Evolutionary conservation across 202 grass and related monocot genomes (phyloP).

Genomic region (Alloteropsis angusta): DNA sequence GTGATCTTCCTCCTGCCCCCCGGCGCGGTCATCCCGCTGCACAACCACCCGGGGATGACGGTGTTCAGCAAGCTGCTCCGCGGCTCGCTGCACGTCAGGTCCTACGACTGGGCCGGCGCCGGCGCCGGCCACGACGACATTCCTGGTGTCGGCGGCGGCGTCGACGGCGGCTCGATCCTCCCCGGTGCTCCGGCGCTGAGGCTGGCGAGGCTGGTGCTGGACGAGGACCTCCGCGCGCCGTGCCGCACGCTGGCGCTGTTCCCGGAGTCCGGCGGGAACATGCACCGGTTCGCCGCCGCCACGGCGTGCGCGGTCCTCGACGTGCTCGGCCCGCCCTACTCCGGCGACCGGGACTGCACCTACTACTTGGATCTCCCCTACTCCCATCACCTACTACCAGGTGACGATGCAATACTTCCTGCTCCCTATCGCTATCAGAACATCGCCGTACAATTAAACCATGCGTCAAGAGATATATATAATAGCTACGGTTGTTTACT

Average conservation of each 20-base stretch:
- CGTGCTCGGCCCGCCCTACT: constrained; percentile 64
- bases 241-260: constrained; percentile 51
- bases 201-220: constrained; percentile 43
- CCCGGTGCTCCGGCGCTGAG: not conserved
- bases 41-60: constrained; percentile 78
- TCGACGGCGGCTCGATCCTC: not conserved
- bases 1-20: constrained; percentile 57
- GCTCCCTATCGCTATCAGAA: not conserved
- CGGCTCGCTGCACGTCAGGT: constrained; percentile 58
- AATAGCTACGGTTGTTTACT: too few species aligned
- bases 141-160: not conserved
- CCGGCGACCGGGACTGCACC: constrained; percentile 48
- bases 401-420: not conserved
- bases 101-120: constrained; percentile 56
- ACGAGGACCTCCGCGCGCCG: constrained; percentile 44
- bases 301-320: constrained; percentile 57
- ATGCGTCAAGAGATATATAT: too few species aligned
- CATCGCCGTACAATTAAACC: too few species aligned
- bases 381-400: not conserved
- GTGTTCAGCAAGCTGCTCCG: constrained; percentile 75
- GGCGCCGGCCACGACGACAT: not conserved
- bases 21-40: constrained; percentile 52
- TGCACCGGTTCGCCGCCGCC: constrained; percentile 50
- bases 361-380: constrained; percentile 55
- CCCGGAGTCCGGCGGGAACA: constrained; percentile 64